phyloP scores from a whole-genome alignment of 2,329 filamentous ascomycete species.

The Penicillium sp. region DNA sequence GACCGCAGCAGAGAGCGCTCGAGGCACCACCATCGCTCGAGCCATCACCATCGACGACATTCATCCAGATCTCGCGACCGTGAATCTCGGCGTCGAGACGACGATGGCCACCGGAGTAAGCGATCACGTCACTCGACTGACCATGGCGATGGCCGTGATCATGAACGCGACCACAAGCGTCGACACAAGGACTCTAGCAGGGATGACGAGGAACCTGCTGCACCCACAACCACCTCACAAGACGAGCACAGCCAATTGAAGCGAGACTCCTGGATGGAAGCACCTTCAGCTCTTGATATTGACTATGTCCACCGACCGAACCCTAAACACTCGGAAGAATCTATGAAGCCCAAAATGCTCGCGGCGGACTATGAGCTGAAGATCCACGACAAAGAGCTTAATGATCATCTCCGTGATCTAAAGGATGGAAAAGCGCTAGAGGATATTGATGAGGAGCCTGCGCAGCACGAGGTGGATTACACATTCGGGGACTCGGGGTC shows the following conservation, averaged over 20 bases:
- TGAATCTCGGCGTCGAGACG: constrained; percentile 50
- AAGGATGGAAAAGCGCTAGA: constrained; percentile 61
- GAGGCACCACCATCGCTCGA: constrained; percentile 34
- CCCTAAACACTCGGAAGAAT: constrained; percentile 58
- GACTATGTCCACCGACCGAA: constrained; percentile 73
- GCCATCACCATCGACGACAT: constrained; percentile 51
- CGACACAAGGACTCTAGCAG: constrained; percentile 44
- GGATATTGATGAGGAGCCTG: constrained; percentile 58
- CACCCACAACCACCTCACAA: constrained; percentile 39
- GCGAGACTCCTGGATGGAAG: constrained; percentile 94
- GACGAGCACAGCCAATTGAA: constrained; percentile 54
- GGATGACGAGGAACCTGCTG: constrained; percentile 47
- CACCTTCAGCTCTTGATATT: constrained; percentile 77
- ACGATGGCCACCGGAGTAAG: constrained; percentile 66
- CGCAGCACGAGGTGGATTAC: constrained; percentile 72
- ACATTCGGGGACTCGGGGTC: constrained; percentile 88
- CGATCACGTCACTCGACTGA: constrained; percentile 63
- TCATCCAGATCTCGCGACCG: constrained; percentile 44
- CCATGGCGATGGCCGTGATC: constrained; percentile 54
- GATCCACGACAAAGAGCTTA: constrained; percentile 81
- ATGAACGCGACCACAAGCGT: constrained; percentile 53
- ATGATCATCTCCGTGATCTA: constrained; percentile 68
- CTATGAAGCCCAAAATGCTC: constrained; percentile 44
- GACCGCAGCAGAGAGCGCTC: constrained; percentile 49
- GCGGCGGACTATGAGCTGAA: constrained; percentile 68